A percentile compares a stretch with the other conserved stretches of the same genome.
Conservation (phyloP, 2,329 filamentous ascomycete genomes). For the Biscogniauxia marginata region DNA sequence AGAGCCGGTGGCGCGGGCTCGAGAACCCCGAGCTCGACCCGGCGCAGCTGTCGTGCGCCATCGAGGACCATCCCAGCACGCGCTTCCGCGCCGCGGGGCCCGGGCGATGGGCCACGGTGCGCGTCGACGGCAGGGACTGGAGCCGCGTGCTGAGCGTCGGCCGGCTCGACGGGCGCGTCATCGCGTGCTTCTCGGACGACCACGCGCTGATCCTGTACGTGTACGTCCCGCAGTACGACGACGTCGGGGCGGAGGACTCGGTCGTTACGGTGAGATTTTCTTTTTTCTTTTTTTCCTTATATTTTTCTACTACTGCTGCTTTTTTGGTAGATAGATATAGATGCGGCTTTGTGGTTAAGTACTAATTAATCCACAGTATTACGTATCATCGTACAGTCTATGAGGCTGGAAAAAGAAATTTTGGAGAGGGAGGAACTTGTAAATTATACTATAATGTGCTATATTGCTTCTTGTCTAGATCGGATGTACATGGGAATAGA, state of each 20-base stretch:
- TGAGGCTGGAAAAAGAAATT: too few relatives aligned
- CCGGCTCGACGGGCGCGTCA: conserved; percentile 82
- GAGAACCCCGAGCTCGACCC: conserved; percentile 87
- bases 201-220: conserved; percentile 82
- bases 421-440: too few relatives aligned
- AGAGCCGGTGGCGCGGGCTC: conserved; percentile 80
- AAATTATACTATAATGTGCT: too few relatives aligned
- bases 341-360: background rate
- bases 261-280: conserved; percentile 66
- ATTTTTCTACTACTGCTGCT: background rate
- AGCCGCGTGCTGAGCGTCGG: conserved; percentile 91
- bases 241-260: conserved; percentile 63
- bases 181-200: conserved; percentile 84
- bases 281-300: background rate
- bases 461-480: too few relatives aligned
- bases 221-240: conserved; percentile 71
- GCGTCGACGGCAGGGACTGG: conserved; percentile 94
- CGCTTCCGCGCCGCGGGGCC: conserved; percentile 74
- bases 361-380: conserved; percentile 27
- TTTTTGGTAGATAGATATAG: background rate
- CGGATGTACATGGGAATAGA: too few relatives aligned
- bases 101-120: conserved; percentile 82
- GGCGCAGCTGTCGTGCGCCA: conserved; percentile 65
- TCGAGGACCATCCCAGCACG: conserved; percentile 80
- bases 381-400: too few relatives aligned